Conservation (phyloP, 768 basidiomycete species). For the Lactarius psammicola region DNA sequence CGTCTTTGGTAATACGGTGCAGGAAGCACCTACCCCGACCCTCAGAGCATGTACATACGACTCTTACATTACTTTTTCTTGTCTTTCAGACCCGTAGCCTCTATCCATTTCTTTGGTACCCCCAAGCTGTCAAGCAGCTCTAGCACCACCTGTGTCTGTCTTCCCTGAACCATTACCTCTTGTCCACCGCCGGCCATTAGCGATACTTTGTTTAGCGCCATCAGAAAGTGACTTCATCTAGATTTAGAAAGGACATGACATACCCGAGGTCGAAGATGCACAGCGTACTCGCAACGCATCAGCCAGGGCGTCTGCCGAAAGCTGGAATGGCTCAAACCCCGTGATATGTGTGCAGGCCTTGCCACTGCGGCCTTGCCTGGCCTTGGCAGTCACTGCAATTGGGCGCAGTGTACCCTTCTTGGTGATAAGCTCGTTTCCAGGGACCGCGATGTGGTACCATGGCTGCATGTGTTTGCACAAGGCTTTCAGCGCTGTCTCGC, state of each 20-base stretch:
- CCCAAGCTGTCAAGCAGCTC: slow-evolving; percentile 68
- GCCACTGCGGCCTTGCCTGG: slow-evolving; percentile 59
- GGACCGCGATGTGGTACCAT: slow-evolving; percentile 64
- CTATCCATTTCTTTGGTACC: slow-evolving; percentile 82
- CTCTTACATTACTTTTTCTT: slow-evolving; percentile 42
- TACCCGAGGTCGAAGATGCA: slow-evolving; percentile 77
- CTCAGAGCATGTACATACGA: background rate
- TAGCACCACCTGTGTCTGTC: slow-evolving; percentile 63
- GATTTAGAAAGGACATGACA: slow-evolving; percentile 29
- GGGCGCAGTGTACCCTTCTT: slow-evolving; percentile 77
- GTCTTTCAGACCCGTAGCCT: slow-evolving; percentile 44
- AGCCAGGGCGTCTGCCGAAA: slow-evolving; percentile 68
- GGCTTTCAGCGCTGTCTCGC: slow-evolving; percentile 58
- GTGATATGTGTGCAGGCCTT: slow-evolving; percentile 75
- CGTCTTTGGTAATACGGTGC: background rate
- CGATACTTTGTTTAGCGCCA: slow-evolving; percentile 46
- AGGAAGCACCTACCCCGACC: background rate
- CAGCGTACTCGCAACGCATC: slow-evolving; percentile 76
- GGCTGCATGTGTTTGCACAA: slow-evolving; percentile 68
- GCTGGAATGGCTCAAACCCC: slow-evolving; percentile 74
- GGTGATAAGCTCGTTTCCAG: slow-evolving; percentile 53
- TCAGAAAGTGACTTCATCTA: background rate
- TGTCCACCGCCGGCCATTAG: slow-evolving; percentile 55
- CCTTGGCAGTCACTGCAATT: slow-evolving; percentile 65
- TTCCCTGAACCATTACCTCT: slow-evolving; percentile 85